Conservation (phyloP, 768 basidiomycete species). For the Lyophyllum atratum region DNA sequence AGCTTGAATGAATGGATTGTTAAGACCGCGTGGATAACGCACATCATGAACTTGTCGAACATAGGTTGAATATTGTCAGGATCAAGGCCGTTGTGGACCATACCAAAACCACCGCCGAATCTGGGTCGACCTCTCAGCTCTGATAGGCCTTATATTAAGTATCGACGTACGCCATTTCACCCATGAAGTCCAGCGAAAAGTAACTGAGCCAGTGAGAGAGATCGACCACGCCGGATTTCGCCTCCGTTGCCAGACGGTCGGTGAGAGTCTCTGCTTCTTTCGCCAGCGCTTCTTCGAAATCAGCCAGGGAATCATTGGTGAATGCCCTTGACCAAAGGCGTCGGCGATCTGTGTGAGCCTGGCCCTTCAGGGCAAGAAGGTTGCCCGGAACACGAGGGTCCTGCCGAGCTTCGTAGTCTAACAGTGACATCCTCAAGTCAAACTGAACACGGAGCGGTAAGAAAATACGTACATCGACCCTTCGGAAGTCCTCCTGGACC, state of each 20-base stretch:
- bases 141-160: slow-evolving; percentile 25
- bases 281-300: slow-evolving; percentile 37
- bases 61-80: slow-evolving; percentile 18
- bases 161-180: slow-evolving; percentile 30
- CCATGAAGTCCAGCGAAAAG: slow-evolving; percentile 44
- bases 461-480: slow-evolving; percentile 45
- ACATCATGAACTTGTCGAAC: slow-evolving; percentile 21
- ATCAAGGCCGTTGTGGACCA: slow-evolving; percentile 39
- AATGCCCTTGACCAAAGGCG: slow-evolving; percentile 47
- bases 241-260: slow-evolving; percentile 19
- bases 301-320: slow-evolving; percentile 36
- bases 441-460: background rate
- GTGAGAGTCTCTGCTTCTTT: slow-evolving; percentile 32
- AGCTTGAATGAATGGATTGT: background rate
- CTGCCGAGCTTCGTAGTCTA: slow-evolving; percentile 18
- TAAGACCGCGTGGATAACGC: background rate
- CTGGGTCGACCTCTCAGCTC: slow-evolving; percentile 35
- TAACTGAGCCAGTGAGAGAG: slow-evolving; percentile 35
- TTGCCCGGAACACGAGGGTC: slow-evolving; percentile 20
- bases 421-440: background rate
- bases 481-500: slow-evolving; percentile 53
- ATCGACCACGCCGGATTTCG: slow-evolving; percentile 19
- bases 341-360: slow-evolving; percentile 31
- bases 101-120: slow-evolving; percentile 15
- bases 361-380: slow-evolving; percentile 12